Evolutionary conservation across 495 filamentous ascomycete species (phyloP), one percentile per base, ranked within the genome.

Genomic region (Xylaria grammica): DNA sequence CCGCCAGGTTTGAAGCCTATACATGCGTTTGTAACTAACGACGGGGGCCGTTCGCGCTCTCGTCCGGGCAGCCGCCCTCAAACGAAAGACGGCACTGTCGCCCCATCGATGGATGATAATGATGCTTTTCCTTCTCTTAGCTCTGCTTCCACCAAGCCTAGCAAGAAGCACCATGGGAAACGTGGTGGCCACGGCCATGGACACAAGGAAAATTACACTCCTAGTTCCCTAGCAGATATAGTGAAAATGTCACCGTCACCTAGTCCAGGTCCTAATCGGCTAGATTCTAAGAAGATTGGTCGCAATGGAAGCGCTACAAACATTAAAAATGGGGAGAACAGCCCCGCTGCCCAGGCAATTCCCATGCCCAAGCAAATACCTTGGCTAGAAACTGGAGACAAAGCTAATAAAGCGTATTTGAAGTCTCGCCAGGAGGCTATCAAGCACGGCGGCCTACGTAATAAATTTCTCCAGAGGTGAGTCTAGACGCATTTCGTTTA

Each of bases 391-490:
- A 98, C 96, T 2, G 96, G 96, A n/a, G 87, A 90, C 10, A 87
- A 83, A 42, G 90, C 91, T 51, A 98, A 99, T 76, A 91, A 91
- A 77, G 89, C 91, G 42, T 99, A 99, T 74, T 88, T 98, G 63
- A 96, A 96, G 75, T 91, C 92, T 62, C 87, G 96, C 42, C 90
- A 91, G 67, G 92, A 97, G 74, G 96, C 96, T 29, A 96, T 98
- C 74, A 94, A 94, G 75, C 96, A 99, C 74, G 96, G 95, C 64
- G 93, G 92, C 59, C 85, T 95, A 74, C 86, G 96, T 58, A 98
- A 98, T 77, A 98, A 98, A 72, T 99, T 97, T 72, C 80, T 99
- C 29, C 95, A 99, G 75, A 96, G 92, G 92, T 95, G 79, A 69
- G 75, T 50, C 2, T 15, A 27, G 7, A 48, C 44, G n/a, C 29